Percentiles rank a stretch among this genome's conserved stretches.
These are phyloP conservation scores for Peronospora farinosa DNA, from an alignment of 352 stramenopile species.

Conservation along the genomic window DNA sequence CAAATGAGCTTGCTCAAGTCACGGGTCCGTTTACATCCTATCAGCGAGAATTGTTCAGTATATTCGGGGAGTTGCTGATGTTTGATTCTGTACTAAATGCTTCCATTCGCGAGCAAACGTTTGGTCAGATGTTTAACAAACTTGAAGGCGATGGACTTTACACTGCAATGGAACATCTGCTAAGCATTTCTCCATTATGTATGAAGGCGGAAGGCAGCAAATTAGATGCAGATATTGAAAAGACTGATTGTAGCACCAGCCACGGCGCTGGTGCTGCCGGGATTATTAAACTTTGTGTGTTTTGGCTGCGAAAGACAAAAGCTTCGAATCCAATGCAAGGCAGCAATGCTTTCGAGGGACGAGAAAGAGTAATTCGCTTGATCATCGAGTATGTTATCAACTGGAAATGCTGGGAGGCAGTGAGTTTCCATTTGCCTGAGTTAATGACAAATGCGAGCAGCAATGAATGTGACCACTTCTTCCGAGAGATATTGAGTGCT, in stretches of 20 bases:
- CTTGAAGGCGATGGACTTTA: constrained; percentile 33
- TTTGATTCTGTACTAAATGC: constrained; percentile 52
- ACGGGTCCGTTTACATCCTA: constrained; percentile 28
- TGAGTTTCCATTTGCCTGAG: constrained; percentile 67
- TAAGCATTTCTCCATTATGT: constrained; percentile 19
- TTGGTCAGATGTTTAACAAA: constrained; percentile 41
- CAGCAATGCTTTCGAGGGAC: constrained; percentile 1
- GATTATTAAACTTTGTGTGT: constrained; percentile 74
- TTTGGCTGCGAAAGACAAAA: constrained; percentile 38
- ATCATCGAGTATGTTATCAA: constrained; percentile 56
- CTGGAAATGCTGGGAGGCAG: constrained; percentile 60
- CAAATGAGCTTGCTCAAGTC: constrained; percentile 13
- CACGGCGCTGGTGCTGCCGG: constrained; percentile 36
- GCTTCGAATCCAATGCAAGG: neutral
- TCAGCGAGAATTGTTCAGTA: constrained; percentile 57
- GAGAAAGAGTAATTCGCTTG: constrained; percentile 34
- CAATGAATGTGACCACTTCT: constrained; percentile 23
- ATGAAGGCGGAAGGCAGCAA: constrained; percentile 19
- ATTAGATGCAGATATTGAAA: neutral
- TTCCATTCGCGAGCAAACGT: constrained; percentile 35
- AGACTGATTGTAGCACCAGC: constrained; percentile 2
- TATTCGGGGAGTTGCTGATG: constrained; percentile 74
- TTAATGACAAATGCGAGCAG: constrained; percentile 39
- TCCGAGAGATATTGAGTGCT: constrained; percentile 28
- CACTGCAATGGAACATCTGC: constrained; percentile 34